These are phyloP conservation scores for Clarireedia homoeocarpa DNA, from an alignment of 2,329 filamentous ascomycete species.

Conservation along the genomic window DNA sequence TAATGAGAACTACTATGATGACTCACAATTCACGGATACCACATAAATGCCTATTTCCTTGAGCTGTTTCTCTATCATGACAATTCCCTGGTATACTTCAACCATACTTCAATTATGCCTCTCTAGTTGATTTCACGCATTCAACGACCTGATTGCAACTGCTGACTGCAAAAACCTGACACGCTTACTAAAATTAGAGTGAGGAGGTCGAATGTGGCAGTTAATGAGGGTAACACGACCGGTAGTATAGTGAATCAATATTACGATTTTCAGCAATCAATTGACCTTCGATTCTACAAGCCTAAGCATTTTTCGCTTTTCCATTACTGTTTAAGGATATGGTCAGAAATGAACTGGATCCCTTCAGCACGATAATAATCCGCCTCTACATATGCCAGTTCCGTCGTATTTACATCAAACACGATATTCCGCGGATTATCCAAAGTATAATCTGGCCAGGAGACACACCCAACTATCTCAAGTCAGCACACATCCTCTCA, in stretches of 20 bases:
- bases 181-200: too few species aligned
- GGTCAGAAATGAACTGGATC: conserved; percentile 8
- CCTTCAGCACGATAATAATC: conserved; percentile 36
- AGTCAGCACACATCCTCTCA: not conserved
- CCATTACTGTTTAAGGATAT: not conserved
- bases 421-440: conserved; percentile 35
- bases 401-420: conserved; percentile 39
- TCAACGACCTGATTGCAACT: not conserved
- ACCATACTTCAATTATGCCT: too few species aligned
- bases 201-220: too few species aligned
- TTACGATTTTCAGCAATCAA: too few species aligned
- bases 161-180: not conserved
- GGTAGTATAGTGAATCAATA: too few species aligned
- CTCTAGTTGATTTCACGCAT: too few species aligned
- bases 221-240: too few species aligned
- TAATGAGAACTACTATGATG: too few species aligned
- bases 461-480: conserved; percentile 1
- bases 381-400: conserved; percentile 31
- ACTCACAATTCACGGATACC: too few species aligned
- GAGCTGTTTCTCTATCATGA: too few species aligned
- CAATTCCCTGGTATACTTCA: too few species aligned
- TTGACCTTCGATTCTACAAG: not conserved
- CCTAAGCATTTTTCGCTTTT: not conserved
- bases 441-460: conserved; percentile 39
- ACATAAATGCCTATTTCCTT: too few species aligned